Evolutionary conservation across 345 rosid species (phyloP).

Genomic region (Bruguiera parviflora): DNA sequence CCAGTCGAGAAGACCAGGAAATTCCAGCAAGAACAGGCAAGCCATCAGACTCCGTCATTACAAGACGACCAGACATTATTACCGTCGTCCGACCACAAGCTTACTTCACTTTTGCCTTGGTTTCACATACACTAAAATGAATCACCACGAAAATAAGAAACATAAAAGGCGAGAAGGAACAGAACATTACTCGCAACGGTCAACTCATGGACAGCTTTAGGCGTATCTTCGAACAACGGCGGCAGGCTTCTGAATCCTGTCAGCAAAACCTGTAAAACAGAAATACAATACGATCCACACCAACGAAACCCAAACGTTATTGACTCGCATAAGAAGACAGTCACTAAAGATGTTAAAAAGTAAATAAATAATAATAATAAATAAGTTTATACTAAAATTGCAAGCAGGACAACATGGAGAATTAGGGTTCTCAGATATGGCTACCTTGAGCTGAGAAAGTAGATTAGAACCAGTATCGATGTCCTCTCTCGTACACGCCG

Average conservation of each 20-base stretch:
- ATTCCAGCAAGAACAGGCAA: no score
- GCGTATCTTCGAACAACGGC: conserved; percentile 74
- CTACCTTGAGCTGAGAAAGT: conserved; percentile 86
- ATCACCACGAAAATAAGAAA: background rate
- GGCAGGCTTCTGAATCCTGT: conserved; percentile 80
- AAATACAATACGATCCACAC: background rate
- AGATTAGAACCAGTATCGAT: conserved; percentile 43
- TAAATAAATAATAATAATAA: background rate
- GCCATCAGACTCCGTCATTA: no score
- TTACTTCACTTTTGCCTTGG: no score
- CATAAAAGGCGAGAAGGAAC: background rate
- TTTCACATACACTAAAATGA: no score
- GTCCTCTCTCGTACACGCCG: conserved; percentile 71
- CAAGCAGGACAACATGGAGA: background rate
- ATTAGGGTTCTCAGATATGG: conserved; percentile 32
- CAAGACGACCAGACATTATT: no score
- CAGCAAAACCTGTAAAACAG: conserved; percentile 63
- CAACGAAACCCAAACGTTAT: no score
- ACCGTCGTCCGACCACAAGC: no score
- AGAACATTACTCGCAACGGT: conserved; percentile 62
- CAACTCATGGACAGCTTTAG: conserved; percentile 62
- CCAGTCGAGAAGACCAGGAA: background rate
- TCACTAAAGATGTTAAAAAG: background rate
- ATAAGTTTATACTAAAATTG: background rate
- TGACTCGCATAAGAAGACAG: background rate